These are phyloP conservation scores for Alternaria solani DNA, from an alignment of 2,329 filamentous ascomycete species.

Conservation along the genomic window DNA sequence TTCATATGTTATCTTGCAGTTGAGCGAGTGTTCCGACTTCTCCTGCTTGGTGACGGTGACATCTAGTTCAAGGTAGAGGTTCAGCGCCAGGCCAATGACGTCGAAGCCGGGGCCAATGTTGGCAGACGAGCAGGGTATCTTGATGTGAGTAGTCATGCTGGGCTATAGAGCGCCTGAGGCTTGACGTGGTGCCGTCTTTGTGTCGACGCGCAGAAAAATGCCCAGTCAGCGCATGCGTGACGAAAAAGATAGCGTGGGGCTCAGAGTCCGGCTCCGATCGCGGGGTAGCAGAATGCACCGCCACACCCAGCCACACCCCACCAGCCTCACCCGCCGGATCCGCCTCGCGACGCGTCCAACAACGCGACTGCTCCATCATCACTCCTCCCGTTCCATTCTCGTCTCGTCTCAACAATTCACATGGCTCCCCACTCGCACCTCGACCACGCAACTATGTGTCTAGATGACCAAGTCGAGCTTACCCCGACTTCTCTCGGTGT, in stretches of 20 bases:
- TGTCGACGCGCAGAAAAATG: conserved; percentile 16
- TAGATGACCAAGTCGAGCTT: no score
- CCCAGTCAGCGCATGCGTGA: conserved; percentile 10
- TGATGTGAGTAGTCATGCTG: conserved; percentile 65
- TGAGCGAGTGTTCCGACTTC: conserved; percentile 69
- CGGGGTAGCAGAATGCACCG: conserved; percentile 13
- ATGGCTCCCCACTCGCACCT: neutral
- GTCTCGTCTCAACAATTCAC: neutral
- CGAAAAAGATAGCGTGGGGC: conserved; percentile 21
- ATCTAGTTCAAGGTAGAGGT: conserved; percentile 88
- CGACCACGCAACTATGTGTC: neutral
- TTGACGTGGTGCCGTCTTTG: conserved; percentile 14
- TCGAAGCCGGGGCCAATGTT: conserved; percentile 98
- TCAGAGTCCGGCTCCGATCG: conserved; percentile 20
- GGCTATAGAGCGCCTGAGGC: conserved; percentile 16
- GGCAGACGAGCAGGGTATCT: conserved; percentile 91
- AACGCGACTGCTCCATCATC: neutral
- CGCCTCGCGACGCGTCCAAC: neutral
- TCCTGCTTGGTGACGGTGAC: conserved; percentile 71
- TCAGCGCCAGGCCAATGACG: conserved; percentile 93
- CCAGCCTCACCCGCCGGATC: neutral
- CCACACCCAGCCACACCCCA: conserved; percentile 4
- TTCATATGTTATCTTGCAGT: conserved; percentile 92
- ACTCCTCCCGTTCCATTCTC: neutral
- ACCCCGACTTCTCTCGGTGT: neutral